Evolutionary conservation across 805 yeast species (phyloP).

Genomic region (Wickerhamomyces pijperi): DNA sequence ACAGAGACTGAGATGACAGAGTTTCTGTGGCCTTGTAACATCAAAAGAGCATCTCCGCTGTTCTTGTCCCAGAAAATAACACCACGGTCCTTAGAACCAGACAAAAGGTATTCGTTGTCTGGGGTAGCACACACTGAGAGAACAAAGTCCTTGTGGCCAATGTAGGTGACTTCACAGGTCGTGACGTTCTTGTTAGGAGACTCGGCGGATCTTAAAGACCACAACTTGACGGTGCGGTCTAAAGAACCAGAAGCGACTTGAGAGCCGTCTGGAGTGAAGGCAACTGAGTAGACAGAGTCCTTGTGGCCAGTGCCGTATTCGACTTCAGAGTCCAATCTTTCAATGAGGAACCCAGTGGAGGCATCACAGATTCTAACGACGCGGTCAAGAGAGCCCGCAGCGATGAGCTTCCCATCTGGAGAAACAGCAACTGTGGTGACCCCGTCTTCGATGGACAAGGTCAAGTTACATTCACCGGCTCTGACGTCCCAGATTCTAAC

Average conservation of each 20-base stretch:
- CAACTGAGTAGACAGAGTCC: slow-evolving; percentile 91
- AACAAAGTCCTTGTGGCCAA: slow-evolving; percentile 94
- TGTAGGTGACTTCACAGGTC: slow-evolving; percentile 83
- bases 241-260: slow-evolving; percentile 92
- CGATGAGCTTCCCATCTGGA: slow-evolving; percentile 87
- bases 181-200: slow-evolving; percentile 28
- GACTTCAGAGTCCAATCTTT: slow-evolving; percentile 81
- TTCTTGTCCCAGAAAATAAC: slow-evolving; percentile 94
- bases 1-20: slow-evolving; percentile 93
- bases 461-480: slow-evolving; percentile 79
- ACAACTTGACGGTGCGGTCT: slow-evolving; percentile 90
- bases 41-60: slow-evolving; percentile 83
- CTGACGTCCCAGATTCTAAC: slow-evolving; percentile 94
- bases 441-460: slow-evolving; percentile 90
- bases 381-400: slow-evolving; percentile 93
- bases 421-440: slow-evolving; percentile 96
- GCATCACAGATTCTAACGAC: slow-evolving; percentile 97
- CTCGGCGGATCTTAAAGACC: slow-evolving; percentile 68
- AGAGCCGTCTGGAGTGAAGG: slow-evolving; percentile 82
- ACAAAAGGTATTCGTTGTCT: slow-evolving; percentile 78
- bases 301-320: slow-evolving; percentile 88
- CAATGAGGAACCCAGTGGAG: slow-evolving; percentile 81
- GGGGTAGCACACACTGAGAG: slow-evolving; percentile 90
- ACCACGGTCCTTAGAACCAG: slow-evolving; percentile 95
- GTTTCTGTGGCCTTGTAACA: slow-evolving; percentile 95